phyloP scores from a whole-genome alignment of 140 eudicot genomes.

The Senecio squalidus region DNA sequence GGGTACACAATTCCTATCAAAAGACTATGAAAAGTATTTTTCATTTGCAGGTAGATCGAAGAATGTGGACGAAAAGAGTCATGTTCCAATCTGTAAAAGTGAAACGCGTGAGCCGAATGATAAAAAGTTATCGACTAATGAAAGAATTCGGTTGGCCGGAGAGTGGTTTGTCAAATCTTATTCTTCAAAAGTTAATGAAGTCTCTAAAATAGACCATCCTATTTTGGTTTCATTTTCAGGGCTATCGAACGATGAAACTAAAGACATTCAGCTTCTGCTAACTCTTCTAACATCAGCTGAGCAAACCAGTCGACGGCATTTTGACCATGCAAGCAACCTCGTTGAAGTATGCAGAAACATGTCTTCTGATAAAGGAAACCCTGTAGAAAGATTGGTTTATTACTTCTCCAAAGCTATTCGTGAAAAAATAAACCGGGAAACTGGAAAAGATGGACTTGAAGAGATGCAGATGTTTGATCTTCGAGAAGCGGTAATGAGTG shows the following conservation, averaged over 20 bases:
- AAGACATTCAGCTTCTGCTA: constrained; percentile 33
- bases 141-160: constrained; percentile 25
- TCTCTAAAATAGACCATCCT: constrained; percentile 5
- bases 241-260: constrained; percentile 22
- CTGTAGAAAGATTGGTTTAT: constrained; percentile 34
- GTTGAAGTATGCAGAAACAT: constrained; percentile 14
- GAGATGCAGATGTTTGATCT: constrained; percentile 17
- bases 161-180: constrained; percentile 18
- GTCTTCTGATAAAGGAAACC: constrained; percentile 27
- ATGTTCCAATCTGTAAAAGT: background rate
- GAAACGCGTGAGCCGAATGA: background rate
- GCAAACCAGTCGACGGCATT: constrained; percentile 30
- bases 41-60: constrained; percentile 2
- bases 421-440: constrained; percentile 32
- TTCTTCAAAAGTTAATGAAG: constrained; percentile 18
- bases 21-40: no score
- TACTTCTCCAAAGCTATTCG: constrained; percentile 39
- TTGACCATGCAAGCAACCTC: constrained; percentile 30
- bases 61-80: background rate
- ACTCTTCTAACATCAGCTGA: constrained; percentile 43
- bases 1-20: background rate
- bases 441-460: constrained; percentile 17
- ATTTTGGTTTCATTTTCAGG: constrained; percentile 10
- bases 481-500: constrained; percentile 4
- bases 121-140: constrained; percentile 20